A percentile compares a stretch with the other conserved stretches of the same genome.
These are phyloP conservation scores for Cantharellus cinnabarinus DNA, from an alignment of 768 basidiomycete species.

Conservation along the genomic window DNA sequence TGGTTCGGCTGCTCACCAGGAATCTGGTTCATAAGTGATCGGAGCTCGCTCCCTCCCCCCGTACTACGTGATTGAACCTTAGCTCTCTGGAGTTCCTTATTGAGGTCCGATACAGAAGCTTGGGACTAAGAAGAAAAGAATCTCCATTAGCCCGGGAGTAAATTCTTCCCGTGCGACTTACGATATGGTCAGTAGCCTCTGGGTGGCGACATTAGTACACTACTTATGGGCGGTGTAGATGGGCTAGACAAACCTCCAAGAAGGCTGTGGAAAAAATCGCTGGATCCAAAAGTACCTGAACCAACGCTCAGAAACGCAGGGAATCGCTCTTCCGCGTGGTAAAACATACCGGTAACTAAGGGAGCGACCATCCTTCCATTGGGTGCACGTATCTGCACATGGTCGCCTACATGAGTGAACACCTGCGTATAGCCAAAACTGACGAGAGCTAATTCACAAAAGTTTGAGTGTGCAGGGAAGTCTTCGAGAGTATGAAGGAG, in stretches of 20 bases:
- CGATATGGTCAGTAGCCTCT: constrained; percentile 36
- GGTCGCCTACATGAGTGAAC: constrained; percentile 75
- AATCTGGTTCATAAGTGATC: not conserved
- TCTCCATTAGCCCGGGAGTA: too few species aligned
- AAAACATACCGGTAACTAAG: constrained; percentile 42
- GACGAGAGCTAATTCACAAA: constrained; percentile 60
- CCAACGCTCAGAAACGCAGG: too few species aligned
- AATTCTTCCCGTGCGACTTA: not conserved
- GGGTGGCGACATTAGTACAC: constrained; percentile 21
- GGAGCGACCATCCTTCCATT: constrained; percentile 54
- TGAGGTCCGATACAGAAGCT: constrained; percentile 76
- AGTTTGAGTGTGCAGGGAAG: constrained; percentile 56
- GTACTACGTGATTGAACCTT: constrained; percentile 12
- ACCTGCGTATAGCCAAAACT: constrained; percentile 54
- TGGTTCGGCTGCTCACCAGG: not conserved
- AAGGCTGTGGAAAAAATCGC: constrained; percentile 60
- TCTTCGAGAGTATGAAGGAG: constrained; percentile 52
- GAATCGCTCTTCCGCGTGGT: too few species aligned
- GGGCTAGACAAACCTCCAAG: constrained; percentile 49
- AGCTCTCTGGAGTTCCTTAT: constrained; percentile 54
- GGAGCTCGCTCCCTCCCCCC: not conserved
- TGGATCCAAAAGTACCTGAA: constrained; percentile 39
- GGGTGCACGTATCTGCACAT: constrained; percentile 50
- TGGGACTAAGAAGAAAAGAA: constrained; percentile 11
- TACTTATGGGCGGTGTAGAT: constrained; percentile 20